Base-by-base conservation (phyloP, 768 basidiomycete species). In the Termitomyces sp. region DNA sequence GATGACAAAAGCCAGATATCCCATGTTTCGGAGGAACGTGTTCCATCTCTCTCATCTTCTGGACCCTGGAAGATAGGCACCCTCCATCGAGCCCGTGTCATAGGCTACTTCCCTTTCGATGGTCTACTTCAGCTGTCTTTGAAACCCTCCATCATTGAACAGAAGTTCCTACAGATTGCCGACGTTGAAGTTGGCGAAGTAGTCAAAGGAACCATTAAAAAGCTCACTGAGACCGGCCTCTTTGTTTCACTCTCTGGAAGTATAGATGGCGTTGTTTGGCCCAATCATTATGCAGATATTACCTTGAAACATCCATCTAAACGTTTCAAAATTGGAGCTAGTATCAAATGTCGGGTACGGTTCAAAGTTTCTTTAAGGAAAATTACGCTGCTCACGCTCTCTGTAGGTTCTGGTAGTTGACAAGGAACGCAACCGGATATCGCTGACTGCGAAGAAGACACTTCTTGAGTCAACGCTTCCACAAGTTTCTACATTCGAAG, bases 241-340 rank as follows among this genome's bases (percentile, higher is more conserved):
- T 96, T 97, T 66, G 84, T 98, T 43, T 85, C 90, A 30, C 76
- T 98, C 55, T 85, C 88, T 5, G 93, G 92, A 5, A 91, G 82
- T 59, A 86, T 98, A 33, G 93, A 97, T 66, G 97, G 92, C 30
- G 88, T 97, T 28, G 79, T 98, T 22, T 97, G 92, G 90, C 94
- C 95, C 0, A 83, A 86, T 60, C 97, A 98, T 68, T 97, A 91
- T 68, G 94, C 97, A 11, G 97, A 99, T 70, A 94, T 98, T 65
- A 69, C 76, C n/a, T 79, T 98, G 64, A 97, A 94, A 68, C 90
- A 98, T 68, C 96, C 96, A 10, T 85, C 92, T 44, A 92, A 87
- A 72, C 82, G 88, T 59, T 99, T 97, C 76, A 94, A 92, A 67
- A 74, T 80, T 22, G 95, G 94, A 26, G 79, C 80, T 3, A 81